Base-by-base conservation (phyloP, 345 rosid species). In the Raphanus sativus region DNA sequence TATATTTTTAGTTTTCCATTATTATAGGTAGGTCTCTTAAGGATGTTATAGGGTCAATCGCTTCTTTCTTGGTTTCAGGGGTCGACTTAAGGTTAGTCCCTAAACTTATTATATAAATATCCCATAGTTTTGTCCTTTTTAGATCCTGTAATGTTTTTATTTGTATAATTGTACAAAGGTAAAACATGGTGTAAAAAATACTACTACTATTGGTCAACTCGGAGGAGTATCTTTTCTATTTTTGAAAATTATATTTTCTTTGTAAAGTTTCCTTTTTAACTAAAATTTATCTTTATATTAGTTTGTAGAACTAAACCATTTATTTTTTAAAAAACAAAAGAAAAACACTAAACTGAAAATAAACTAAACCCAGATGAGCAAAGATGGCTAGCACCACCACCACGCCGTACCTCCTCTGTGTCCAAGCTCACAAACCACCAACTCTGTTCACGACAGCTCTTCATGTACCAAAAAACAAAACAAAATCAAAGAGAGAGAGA, bases 21-120 rank as follows among this genome's bases (percentile, higher is more conserved):
- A 29, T 55, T n/a, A 45, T 45, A 69, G 29, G 45, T 65, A 75
- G 73, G 74, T 71, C 83, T 67, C 80, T 71, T 76, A 71, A 72
- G 45, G 52, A 76, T 65, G 77, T 52, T 76, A 81, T 76, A 81
- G 82, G 82, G 83, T 75, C 80, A 62, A 50, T 62, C 16, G 2
- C 76, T 65, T 67, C 33, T 69, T 75, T 75, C 78, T 73, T 61
- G 50, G 29, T 75, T 75, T 66, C 64, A 75, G 78, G 75, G 82
- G 82, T 76, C 80, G 65, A 67, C 52, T 36, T 76, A 9, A 52
- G 65, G 61, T 29, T 32, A 48, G 54, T 32, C 60, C 67, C 56
- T 52, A 17, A 30, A 9, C 58, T 25, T 73, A 62, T 65, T 48
- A 10, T 45, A n/a, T 15, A 1, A 26, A 11, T 78, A 40, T 72